These are phyloP conservation scores for Penicillium sp. DNA, from an alignment of 2,329 filamentous ascomycete species.

Conservation along the genomic window DNA sequence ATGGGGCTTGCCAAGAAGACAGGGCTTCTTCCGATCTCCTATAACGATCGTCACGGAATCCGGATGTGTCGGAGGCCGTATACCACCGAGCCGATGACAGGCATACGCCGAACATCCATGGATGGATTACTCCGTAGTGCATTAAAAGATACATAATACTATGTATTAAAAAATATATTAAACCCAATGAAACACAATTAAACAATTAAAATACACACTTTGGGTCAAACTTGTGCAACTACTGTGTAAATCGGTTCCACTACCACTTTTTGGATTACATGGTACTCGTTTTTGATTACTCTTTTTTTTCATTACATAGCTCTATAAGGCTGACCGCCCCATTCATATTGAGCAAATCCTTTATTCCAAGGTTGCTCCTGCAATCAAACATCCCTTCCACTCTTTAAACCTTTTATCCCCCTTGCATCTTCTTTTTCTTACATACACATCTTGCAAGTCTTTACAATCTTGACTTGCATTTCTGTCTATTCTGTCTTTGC, in stretches of 20 bases:
- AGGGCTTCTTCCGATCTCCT: neutral
- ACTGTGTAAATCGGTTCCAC: neutral
- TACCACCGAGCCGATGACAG: conserved; percentile 10
- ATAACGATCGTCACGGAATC: conserved; percentile 7
- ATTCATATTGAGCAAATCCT: neutral
- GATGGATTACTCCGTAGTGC: neutral
- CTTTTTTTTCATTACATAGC: neutral
- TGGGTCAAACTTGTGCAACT: neutral
- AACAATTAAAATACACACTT: neutral
- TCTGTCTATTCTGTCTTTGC: neutral
- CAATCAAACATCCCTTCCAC: neutral
- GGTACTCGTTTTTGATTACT: neutral
- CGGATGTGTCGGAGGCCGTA: conserved; percentile 21
- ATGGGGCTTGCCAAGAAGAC: conserved; percentile 4
- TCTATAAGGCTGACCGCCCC: conserved; percentile 27
- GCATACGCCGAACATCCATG: neutral
- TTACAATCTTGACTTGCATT: neutral
- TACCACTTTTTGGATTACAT: neutral
- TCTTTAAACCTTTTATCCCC: neutral
- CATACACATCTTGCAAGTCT: neutral
- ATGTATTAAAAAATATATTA: too few relatives aligned
- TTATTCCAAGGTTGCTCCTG: neutral
- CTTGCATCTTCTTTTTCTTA: neutral
- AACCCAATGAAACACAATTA: neutral
- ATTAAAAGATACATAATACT: neutral